Evolutionary conservation across 345 rosid species (phyloP).

Genomic region (Bruguiera sexangula): DNA sequence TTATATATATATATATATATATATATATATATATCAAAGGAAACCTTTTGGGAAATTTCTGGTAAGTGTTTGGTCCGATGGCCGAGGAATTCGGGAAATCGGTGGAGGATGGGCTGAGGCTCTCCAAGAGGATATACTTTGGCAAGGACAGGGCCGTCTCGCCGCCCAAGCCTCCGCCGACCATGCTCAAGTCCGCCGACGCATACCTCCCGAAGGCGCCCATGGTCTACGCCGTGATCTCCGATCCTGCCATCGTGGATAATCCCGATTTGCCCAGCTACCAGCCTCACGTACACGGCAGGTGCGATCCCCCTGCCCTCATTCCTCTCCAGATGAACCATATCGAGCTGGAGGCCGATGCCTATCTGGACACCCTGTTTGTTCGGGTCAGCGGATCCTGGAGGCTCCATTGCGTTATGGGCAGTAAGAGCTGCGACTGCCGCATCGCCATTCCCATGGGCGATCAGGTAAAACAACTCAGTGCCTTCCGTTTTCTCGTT

Average conservation of each 20-base stretch:
- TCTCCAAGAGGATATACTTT: slow-evolving; percentile 67
- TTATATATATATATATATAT: neutral
- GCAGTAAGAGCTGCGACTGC: slow-evolving; percentile 83
- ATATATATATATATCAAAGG: no score
- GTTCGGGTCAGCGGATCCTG: slow-evolving; percentile 63
- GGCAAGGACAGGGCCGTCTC: slow-evolving; percentile 78
- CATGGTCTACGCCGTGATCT: slow-evolving; percentile 81
- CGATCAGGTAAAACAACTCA: slow-evolving; percentile 48
- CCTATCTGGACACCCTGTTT: slow-evolving; percentile 58
- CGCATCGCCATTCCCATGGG: slow-evolving; percentile 86
- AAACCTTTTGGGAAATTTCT: no score
- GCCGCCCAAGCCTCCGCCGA: slow-evolving; percentile 51
- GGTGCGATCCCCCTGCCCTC: slow-evolving; percentile 88
- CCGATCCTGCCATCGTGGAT: slow-evolving; percentile 79
- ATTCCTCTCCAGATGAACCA: slow-evolving; percentile 88
- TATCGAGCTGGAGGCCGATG: slow-evolving; percentile 57
- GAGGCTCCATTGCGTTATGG: slow-evolving; percentile 96
- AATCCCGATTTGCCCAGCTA: slow-evolving; percentile 95
- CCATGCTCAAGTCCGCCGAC: slow-evolving; percentile 53
- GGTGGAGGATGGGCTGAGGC: slow-evolving; percentile 82
- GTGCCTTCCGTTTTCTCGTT: neutral
- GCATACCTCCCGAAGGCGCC: slow-evolving; percentile 65
- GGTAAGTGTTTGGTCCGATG: slow-evolving; percentile 24
- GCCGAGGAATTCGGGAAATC: slow-evolving; percentile 71
- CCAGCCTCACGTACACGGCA: slow-evolving; percentile 94